Evolutionary conservation across 1,284 basidiomycete species (phyloP).

Genomic region (Tylopilus sp.): DNA sequence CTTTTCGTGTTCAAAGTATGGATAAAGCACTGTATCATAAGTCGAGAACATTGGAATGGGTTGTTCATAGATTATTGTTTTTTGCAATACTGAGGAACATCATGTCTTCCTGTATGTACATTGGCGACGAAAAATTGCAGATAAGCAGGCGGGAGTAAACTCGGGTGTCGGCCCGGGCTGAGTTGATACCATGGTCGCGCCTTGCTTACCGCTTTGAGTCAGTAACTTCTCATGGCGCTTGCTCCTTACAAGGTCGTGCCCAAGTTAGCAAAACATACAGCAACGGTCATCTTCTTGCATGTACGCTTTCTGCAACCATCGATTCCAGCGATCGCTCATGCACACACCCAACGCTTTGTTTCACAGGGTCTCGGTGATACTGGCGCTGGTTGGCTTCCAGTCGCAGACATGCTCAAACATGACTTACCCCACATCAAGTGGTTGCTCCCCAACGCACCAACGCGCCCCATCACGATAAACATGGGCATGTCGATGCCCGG

Average conservation of each 20-base stretch:
- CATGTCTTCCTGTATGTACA: too few species aligned
- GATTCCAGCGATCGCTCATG: not conserved
- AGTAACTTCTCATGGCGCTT: not conserved
- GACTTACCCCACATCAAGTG: conserved; percentile 1
- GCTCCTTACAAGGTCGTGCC: not conserved
- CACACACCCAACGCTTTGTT: too few species aligned
- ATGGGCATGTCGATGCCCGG: not conserved
- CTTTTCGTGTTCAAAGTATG: not conserved
- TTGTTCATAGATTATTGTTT: not conserved
- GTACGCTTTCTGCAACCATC: not conserved
- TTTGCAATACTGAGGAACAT: too few species aligned
- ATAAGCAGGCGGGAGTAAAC: too few species aligned
- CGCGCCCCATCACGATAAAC: not conserved
- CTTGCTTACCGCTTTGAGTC: too few species aligned
- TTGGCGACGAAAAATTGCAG: too few species aligned
- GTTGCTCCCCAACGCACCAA: conserved; percentile 1
- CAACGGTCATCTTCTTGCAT: conserved; percentile 5
- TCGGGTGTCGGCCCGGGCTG: too few species aligned
- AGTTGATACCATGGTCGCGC: too few species aligned
- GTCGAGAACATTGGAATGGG: not conserved
- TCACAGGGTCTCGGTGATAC: conserved; percentile 1
- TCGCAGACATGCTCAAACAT: not conserved
- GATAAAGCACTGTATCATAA: not conserved
- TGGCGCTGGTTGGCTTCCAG: not conserved
- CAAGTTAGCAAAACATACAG: not conserved